A percentile compares a stretch with the other conserved stretches of the same genome.
Evolutionary conservation across 805 yeast species (phyloP).

Genomic region (Candida patagonica): DNA sequence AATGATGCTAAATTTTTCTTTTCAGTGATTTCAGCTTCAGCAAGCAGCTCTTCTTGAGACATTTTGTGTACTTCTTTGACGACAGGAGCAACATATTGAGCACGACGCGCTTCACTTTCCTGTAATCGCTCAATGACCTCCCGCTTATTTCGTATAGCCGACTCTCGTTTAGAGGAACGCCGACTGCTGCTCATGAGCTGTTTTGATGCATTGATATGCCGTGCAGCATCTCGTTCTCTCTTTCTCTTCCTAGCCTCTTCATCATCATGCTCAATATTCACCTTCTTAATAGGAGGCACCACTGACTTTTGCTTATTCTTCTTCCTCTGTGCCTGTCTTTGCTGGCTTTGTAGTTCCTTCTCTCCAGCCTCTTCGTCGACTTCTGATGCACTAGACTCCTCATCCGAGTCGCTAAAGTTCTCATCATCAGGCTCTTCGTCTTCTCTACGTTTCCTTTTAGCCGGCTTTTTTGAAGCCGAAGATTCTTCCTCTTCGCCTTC

Average conservation of each 20-base stretch:
- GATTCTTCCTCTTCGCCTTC: constrained; percentile 11
- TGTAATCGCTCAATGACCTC: constrained; percentile 66
- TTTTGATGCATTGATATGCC: constrained; percentile 25
- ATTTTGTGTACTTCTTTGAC: constrained; percentile 26
- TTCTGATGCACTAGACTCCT: constrained; percentile 37
- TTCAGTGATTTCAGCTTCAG: constrained; percentile 86
- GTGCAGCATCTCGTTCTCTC: constrained; percentile 22
- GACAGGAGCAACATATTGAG: constrained; percentile 29
- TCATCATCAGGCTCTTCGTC: constrained; percentile 31
- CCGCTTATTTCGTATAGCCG: constrained; percentile 69
- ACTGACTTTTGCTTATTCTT: constrained; percentile 25
- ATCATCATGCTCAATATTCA: constrained; percentile 9
- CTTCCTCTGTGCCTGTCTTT: constrained; percentile 24
- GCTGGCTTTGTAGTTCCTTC: constrained; percentile 42
- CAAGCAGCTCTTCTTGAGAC: constrained; percentile 64
- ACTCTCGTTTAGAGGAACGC: constrained; percentile 65
- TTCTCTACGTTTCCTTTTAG: constrained; percentile 10
- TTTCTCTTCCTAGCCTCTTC: not conserved
- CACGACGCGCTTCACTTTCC: constrained; percentile 53
- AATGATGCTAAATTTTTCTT: constrained; percentile 62
- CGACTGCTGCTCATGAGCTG: constrained; percentile 44
- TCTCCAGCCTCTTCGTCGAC: constrained; percentile 56
- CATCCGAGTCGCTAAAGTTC: constrained; percentile 41
- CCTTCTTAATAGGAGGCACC: constrained; percentile 30
- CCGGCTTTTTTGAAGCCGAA: constrained; percentile 6